Evolutionary conservation across 2,329 filamentous ascomycete species (phyloP).

Genomic region (Xylariaceae sp.): DNA sequence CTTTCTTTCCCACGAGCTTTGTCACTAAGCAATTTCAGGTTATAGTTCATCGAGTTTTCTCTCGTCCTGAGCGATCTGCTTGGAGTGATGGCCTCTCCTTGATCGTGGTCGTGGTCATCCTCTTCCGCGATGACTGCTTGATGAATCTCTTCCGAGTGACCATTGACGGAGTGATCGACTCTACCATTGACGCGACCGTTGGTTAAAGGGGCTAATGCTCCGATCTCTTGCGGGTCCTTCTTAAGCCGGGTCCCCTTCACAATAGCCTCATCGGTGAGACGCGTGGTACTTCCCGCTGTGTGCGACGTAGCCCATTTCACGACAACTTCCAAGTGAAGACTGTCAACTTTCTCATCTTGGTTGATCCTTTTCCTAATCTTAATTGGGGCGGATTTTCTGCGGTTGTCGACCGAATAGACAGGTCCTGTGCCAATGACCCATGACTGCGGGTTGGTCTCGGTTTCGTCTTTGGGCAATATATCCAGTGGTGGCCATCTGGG

Average conservation of each 20-base stretch:
- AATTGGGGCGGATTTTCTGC: constrained; percentile 21
- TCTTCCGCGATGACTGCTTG: constrained; percentile 14
- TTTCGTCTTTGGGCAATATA: constrained; percentile 26
- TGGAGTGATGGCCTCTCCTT: constrained; percentile 47
- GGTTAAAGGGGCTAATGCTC: constrained; percentile 25
- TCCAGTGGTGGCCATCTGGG: constrained; percentile 50
- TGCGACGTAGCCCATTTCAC: constrained; percentile 26
- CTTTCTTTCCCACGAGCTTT: constrained; percentile 50
- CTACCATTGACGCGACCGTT: constrained; percentile 30
- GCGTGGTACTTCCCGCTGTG: constrained; percentile 16
- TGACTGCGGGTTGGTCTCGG: constrained; percentile 20
- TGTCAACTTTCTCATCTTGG: constrained; percentile 11
- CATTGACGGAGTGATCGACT: constrained; percentile 18
- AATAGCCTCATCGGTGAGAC: constrained; percentile 33
- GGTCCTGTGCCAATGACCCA: constrained; percentile 25
- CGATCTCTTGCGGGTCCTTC: constrained; percentile 25
- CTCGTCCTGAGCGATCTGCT: constrained; percentile 47
- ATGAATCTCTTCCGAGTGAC: constrained; percentile 17
- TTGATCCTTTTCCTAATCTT: constrained; percentile 21
- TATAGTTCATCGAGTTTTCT: constrained; percentile 51
- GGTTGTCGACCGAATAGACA: constrained; percentile 25
- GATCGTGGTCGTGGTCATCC: constrained; percentile 34
- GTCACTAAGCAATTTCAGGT: constrained; percentile 55
- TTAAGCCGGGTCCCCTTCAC: too few relatives aligned
- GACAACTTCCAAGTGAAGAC: constrained; percentile 24